Evolutionary conservation across 208 protist species (phyloP).

Genomic region (Wallacemonas collosoma): DNA sequence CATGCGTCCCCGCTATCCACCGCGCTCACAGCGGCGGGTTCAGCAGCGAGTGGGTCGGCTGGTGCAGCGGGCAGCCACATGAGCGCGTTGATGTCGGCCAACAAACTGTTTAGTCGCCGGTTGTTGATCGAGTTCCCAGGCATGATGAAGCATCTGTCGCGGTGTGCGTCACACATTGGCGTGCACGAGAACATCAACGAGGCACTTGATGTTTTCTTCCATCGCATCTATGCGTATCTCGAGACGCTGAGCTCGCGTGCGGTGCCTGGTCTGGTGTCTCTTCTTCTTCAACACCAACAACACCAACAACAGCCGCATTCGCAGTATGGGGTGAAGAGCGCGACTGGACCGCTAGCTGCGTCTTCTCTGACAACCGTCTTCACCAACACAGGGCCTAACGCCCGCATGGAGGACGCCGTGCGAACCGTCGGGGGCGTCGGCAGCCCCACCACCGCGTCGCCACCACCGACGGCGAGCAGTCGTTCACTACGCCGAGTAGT

Average conservation of each 20-base stretch:
- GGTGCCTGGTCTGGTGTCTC: constrained; percentile 29
- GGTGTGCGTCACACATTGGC: constrained; percentile 45
- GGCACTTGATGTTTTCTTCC: constrained; percentile 79
- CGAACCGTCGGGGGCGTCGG: background rate
- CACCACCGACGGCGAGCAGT: background rate
- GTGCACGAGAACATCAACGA: constrained; percentile 56
- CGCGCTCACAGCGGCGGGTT: background rate
- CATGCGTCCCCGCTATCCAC: background rate
- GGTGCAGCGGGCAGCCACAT: background rate
- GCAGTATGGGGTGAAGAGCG: background rate
- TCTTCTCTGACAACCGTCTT: too few species aligned
- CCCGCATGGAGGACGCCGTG: background rate
- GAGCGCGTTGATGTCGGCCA: constrained; percentile 40
- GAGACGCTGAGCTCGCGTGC: constrained; percentile 58
- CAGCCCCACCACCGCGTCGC: constrained; percentile 3
- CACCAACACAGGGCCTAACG: background rate
- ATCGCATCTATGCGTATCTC: constrained; percentile 62
- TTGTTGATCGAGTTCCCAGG: constrained; percentile 79
- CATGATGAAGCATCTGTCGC: constrained; percentile 66
- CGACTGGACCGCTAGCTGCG: too few species aligned
- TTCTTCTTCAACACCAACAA: constrained; percentile 25
- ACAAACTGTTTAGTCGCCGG: constrained; percentile 66
- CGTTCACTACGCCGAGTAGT: constrained; percentile 2
- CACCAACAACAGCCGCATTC: background rate
- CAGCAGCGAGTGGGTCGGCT: background rate